phyloP scores from a whole-genome alignment of 768 basidiomycete species.

The Agaricus sinodeliciosus region DNA sequence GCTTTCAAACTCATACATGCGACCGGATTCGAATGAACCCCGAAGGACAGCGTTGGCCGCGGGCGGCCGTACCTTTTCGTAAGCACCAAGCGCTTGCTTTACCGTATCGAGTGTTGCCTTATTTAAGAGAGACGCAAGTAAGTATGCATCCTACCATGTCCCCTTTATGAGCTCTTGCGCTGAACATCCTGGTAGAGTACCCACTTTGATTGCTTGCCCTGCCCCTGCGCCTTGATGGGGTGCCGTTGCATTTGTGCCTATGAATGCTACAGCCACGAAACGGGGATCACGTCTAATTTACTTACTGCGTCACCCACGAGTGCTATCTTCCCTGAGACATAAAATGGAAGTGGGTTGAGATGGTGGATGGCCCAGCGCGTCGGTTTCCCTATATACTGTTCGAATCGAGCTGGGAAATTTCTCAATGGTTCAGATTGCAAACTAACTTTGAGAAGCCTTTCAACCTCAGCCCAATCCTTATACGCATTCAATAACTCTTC shows the following conservation, averaged over 20 bases:
- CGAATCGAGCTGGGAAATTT: neutral
- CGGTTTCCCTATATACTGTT: constrained; percentile 15
- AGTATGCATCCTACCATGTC: constrained; percentile 22
- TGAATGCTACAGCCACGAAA: neutral
- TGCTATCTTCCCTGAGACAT: constrained; percentile 14
- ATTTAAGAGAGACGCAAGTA: neutral
- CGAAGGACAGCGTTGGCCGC: constrained; percentile 26
- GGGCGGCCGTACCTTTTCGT: constrained; percentile 26
- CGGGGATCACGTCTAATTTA: neutral
- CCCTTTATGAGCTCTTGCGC: neutral
- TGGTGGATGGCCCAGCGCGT: constrained; percentile 19
- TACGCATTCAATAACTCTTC: constrained; percentile 12
- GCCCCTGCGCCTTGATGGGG: constrained; percentile 44
- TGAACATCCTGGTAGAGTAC: neutral
- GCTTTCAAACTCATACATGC: constrained; percentile 33
- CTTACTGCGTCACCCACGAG: constrained; percentile 19
- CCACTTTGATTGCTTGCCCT: constrained; percentile 41
- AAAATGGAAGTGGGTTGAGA: constrained; percentile 13
- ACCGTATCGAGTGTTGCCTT: constrained; percentile 1
- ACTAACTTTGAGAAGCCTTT: constrained; percentile 14
- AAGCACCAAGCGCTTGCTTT: neutral
- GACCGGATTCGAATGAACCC: constrained; percentile 27
- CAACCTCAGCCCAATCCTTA: constrained; percentile 12
- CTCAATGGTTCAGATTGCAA: neutral
- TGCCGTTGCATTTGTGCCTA: constrained; percentile 39